Evolutionary conservation across 2,329 filamentous ascomycete genomes (phyloP), one percentile per base, ranked within the genome.

Genomic region (Lachnellula hyalina): DNA sequence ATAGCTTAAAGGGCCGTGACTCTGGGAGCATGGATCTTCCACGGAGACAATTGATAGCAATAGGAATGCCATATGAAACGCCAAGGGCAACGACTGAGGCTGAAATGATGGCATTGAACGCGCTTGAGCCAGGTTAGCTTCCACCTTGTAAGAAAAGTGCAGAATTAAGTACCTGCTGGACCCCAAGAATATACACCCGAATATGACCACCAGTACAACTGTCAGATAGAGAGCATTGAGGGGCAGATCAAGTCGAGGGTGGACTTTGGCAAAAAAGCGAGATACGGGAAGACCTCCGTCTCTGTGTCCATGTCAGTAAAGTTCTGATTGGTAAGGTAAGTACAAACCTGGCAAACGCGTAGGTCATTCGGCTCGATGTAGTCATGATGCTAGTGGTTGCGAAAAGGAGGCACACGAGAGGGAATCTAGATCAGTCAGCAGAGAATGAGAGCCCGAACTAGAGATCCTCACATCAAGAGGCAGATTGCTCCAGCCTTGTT

Each of bases 41-140:
- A 1, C 84, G 80, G 2, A 87, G 68, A 54, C 83, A 79, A 62
- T 91, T 88, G 62, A 91, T 83, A 0, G 81, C 76, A 41, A 89
- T 79, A 0, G 87, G 88, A 32, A 91, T 87, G 14, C 80, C 87
- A 61, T 91, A 91, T 4, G 84, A 85, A 4, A 91, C 73, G 11
- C 86, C 84, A 0, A 91, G 75, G 1, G 87, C 81, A 6, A 90
- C 86, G 0, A 91, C 87, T 0, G 84, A 86, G 0, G 85, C 81
- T 0, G 84, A 82, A 4, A 87, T 78, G 61, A 89, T 87, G 15
- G 86, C 86, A 51, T 87, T 88, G 70, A 90, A 89, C 0, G 86
- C 85, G 56, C 80, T 60, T 44, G 2, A 25, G 5, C 2, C 12
- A 15, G 5, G 9, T 58, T 45, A 58, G 52, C 48, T 25, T 19